These are phyloP conservation scores for Aspergillus diversus DNA, from an alignment of 495 filamentous ascomycete species.

Conservation along the genomic window DNA sequence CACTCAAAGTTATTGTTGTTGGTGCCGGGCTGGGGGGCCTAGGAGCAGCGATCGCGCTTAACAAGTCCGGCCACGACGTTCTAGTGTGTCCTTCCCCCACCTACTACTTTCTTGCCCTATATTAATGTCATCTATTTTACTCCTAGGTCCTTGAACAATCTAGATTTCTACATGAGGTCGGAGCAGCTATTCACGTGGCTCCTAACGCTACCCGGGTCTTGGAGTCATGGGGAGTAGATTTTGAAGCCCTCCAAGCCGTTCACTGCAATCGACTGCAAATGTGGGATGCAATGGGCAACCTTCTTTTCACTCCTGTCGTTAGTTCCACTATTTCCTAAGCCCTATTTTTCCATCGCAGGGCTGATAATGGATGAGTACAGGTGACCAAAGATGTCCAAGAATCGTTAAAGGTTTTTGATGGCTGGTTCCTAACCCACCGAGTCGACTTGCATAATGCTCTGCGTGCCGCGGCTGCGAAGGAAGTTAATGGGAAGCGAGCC, in stretches of 20 bases:
- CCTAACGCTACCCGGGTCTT: constrained; percentile 13
- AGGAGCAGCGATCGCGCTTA: constrained; percentile 7
- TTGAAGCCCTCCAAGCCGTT: constrained; percentile 2
- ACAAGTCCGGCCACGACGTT: constrained; percentile 4
- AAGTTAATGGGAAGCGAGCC: background rate
- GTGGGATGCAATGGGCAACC: too few relatives aligned
- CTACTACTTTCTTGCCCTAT: too few relatives aligned
- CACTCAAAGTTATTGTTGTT: constrained; percentile 12
- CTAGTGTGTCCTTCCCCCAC: background rate
- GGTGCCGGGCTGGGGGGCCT: constrained; percentile 13
- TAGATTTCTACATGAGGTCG: background rate
- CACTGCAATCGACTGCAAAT: background rate
- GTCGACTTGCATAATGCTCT: constrained; percentile 11
- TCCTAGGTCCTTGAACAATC: constrained; percentile 13
- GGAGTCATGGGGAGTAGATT: constrained; percentile 4
- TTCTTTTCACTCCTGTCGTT: too few relatives aligned
- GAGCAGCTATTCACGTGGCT: constrained; percentile 9
- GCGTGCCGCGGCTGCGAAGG: background rate
- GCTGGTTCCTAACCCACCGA: constrained; percentile 11
- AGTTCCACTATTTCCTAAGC: background rate
- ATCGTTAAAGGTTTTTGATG: background rate
- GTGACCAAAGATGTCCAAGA: background rate
- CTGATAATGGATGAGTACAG: too few relatives aligned
- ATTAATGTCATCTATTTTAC: too few relatives aligned
- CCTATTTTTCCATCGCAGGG: background rate